Conservation (phyloP, 352 stramenopile species). For the Blastocystis sp. region DNA sequence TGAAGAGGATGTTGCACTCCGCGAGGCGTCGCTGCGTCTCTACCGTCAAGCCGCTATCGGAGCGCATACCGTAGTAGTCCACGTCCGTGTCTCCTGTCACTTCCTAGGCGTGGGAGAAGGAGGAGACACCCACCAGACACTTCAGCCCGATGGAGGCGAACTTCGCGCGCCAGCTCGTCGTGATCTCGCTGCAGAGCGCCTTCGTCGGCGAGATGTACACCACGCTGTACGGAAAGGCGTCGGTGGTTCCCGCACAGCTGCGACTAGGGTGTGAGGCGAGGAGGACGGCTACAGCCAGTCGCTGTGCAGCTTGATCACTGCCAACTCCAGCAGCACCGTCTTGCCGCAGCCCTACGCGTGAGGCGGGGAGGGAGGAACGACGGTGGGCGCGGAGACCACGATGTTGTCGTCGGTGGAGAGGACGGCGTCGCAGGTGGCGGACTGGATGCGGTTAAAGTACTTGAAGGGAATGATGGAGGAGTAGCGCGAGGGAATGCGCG, state of each 20-base stretch:
- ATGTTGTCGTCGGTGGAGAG: constrained; percentile 31
- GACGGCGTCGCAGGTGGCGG: neutral
- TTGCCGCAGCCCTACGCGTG: constrained; percentile 37
- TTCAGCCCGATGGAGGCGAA: neutral
- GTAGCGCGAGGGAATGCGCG: neutral
- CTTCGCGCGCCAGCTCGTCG: constrained; percentile 35
- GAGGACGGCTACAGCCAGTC: neutral
- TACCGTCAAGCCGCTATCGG: neutral
- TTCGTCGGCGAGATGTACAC: constrained; percentile 50
- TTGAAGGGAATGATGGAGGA: constrained; percentile 43
- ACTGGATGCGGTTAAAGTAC: constrained; percentile 56
- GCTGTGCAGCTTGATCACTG: constrained; percentile 26
- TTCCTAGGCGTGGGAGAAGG: neutral
- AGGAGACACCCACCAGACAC: neutral
- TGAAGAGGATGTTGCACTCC: constrained; percentile 59
- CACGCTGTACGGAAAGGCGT: constrained; percentile 9
- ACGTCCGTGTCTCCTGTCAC: constrained; percentile 45
- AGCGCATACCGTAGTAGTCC: neutral
- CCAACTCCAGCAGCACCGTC: constrained; percentile 33
- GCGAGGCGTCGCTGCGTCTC: constrained; percentile 3
- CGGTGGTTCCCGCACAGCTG: neutral
- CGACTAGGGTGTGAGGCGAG: neutral
- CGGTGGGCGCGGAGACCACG: constrained; percentile 48
- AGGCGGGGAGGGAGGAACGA: neutral
- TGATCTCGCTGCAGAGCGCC: constrained; percentile 39